Evolutionary conservation across 2,329 filamentous ascomycete species (phyloP).

Genomic region (Pyrenophora teres): DNA sequence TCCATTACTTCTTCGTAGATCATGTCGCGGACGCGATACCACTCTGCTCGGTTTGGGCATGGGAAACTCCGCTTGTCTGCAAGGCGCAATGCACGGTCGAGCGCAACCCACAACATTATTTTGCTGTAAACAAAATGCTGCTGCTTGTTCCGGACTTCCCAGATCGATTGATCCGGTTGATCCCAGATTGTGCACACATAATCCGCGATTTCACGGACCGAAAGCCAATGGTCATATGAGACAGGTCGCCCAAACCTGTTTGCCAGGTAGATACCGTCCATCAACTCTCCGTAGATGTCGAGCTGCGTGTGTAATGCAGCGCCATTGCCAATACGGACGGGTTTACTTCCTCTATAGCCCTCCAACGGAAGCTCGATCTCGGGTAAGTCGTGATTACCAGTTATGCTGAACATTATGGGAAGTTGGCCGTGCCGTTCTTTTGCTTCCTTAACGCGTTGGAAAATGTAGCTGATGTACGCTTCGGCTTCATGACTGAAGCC

Average conservation of each 20-base stretch:
- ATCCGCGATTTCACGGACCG: conserved; percentile 70
- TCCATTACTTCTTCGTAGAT: conserved; percentile 79
- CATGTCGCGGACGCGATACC: conserved; percentile 68
- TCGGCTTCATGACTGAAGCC: conserved; percentile 77
- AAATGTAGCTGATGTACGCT: conserved; percentile 79
- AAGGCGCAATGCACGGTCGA: conserved; percentile 74
- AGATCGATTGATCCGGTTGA: conserved; percentile 77
- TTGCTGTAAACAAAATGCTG: conserved; percentile 83
- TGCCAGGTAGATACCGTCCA: conserved; percentile 77
- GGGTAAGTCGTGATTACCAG: conserved; percentile 74
- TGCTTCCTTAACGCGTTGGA: conserved; percentile 68
- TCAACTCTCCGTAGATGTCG: conserved; percentile 78
- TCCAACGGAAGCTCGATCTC: conserved; percentile 71
- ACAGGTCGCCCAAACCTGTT: conserved; percentile 78
- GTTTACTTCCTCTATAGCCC: conserved; percentile 71
- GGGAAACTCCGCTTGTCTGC: conserved; percentile 76
- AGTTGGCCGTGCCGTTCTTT: conserved; percentile 65
- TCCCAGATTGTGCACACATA: conserved; percentile 71
- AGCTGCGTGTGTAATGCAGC: conserved; percentile 77
- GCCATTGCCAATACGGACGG: conserved; percentile 77
- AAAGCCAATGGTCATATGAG: conserved; percentile 76
- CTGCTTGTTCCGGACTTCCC: conserved; percentile 76
- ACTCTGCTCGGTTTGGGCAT: conserved; percentile 69
- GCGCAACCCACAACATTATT: conserved; percentile 81
- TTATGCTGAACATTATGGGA: conserved; percentile 78